Conservation (phyloP, 768 basidiomycete species). For the Xerocomellus dryophilus region DNA sequence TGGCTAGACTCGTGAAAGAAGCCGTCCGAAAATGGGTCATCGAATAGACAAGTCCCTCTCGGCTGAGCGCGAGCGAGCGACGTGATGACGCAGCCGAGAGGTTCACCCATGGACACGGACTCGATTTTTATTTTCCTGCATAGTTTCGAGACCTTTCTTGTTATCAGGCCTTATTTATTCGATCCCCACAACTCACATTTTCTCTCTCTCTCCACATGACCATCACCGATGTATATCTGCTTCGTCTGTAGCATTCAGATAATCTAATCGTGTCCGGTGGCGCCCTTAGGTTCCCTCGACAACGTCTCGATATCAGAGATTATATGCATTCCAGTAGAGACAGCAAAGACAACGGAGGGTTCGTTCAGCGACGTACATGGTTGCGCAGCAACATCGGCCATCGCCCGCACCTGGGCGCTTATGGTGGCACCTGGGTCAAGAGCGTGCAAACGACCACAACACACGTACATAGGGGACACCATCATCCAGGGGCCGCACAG, state of each 20-base stretch:
- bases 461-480: too few relatives aligned
- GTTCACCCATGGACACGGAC: neutral
- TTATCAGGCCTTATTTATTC: slow-evolving; percentile 15
- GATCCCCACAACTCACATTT: neutral
- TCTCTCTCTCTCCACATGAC: neutral
- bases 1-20: slow-evolving; percentile 66
- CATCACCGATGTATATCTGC: slow-evolving; percentile 16
- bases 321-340: too few relatives aligned
- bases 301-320: too few relatives aligned
- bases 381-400: too few relatives aligned
- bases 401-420: too few relatives aligned
- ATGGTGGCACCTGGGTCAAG: too few relatives aligned
- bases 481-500: too few relatives aligned
- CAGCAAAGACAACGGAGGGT: too few relatives aligned
- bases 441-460: too few relatives aligned
- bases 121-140: neutral
- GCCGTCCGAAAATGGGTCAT: slow-evolving; percentile 79
- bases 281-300: too few relatives aligned
- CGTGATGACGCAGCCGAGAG: too few relatives aligned
- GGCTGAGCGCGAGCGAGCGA: neutral
- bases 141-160: neutral
- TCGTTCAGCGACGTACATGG: too few relatives aligned
- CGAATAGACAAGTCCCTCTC: slow-evolving; percentile 17
- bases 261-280: slow-evolving; percentile 5
- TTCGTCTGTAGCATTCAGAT: slow-evolving; percentile 17